Evolutionary conservation across 2,329 filamentous ascomycete genomes (phyloP).

Genomic region (Sordariomycetes sp.): DNA sequence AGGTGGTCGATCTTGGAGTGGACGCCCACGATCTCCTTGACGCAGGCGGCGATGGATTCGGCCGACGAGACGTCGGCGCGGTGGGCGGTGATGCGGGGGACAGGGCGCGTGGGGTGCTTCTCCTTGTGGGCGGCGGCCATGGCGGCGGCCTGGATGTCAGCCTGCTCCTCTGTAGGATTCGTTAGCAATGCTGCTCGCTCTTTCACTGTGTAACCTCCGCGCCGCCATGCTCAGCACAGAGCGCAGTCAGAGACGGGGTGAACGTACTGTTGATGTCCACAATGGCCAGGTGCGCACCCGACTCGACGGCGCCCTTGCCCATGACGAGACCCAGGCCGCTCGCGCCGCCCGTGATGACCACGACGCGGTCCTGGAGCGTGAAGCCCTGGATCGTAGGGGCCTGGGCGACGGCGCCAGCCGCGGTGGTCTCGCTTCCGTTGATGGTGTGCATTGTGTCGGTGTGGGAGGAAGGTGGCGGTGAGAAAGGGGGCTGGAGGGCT

Average conservation of each 20-base stretch:
- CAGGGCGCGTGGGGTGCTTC: conserved; percentile 58
- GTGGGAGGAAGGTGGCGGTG: not conserved
- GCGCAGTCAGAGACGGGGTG: not conserved
- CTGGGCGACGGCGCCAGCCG: not conserved
- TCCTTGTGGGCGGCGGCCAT: conserved; percentile 64
- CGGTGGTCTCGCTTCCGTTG: not conserved
- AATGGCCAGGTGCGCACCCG: conserved; percentile 78
- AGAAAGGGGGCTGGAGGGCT: not conserved
- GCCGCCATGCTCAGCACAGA: not conserved
- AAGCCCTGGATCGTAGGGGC: conserved; percentile 69
- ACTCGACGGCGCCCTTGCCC: conserved; percentile 81
- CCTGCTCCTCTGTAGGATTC: conserved; percentile 57
- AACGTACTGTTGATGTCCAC: conserved; percentile 66
- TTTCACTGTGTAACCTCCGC: conserved; percentile 35
- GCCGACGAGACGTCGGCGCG: conserved; percentile 29
- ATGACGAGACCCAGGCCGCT: conserved; percentile 75
- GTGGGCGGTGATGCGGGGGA: conserved; percentile 76
- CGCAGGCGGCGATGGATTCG: conserved; percentile 2
- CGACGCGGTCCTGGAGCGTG: conserved; percentile 75
- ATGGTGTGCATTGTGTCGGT: not conserved
- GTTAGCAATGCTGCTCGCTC: not conserved
- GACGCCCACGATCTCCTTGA: conserved; percentile 25
- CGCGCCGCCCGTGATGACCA: conserved; percentile 83
- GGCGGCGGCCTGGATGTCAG: conserved; percentile 58
- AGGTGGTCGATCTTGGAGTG: conserved; percentile 83